Percentiles rank a stretch among this genome's conserved stretches.
Conservation (phyloP, 1,284 basidiomycete genomes). For the Farysia itapuensis region DNA sequence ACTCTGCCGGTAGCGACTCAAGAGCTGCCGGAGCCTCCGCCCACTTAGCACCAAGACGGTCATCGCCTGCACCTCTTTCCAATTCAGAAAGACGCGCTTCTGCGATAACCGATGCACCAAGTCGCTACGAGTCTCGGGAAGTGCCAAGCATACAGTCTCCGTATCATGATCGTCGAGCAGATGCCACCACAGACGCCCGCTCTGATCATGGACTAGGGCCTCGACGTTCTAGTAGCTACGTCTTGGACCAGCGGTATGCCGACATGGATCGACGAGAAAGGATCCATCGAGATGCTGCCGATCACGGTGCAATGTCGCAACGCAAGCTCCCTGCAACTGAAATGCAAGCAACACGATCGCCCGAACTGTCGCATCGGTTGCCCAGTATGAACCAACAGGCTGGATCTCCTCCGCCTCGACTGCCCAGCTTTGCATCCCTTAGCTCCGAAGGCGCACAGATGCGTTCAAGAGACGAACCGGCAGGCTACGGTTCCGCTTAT, state of each 20-base stretch:
- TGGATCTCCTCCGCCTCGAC: slow-evolving; percentile 21
- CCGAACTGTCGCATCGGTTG: background rate
- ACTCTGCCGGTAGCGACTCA: no score
- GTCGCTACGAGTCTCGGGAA: no score
- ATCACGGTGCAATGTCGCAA: slow-evolving; percentile 11
- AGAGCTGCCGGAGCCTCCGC: no score
- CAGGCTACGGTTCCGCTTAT: slow-evolving; percentile 3
- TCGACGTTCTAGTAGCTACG: no score
- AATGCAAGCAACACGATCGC: slow-evolving; percentile 1
- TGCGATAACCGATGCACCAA: no score
- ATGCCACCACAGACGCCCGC: slow-evolving; percentile 6
- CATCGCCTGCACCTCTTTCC: no score
- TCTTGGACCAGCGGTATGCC: slow-evolving; percentile 17
- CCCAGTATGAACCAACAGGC: slow-evolving; percentile 12
- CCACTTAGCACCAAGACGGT: no score
- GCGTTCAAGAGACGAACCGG: slow-evolving; percentile 6
- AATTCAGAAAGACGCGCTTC: no score
- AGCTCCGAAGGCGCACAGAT: slow-evolving; percentile 7
- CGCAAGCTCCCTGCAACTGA: slow-evolving; percentile 25
- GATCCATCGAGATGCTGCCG: slow-evolving; percentile 12
- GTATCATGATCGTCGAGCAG: no score
- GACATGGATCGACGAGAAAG: slow-evolving; percentile 5
- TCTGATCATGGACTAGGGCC: no score
- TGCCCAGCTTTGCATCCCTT: slow-evolving; percentile 29
- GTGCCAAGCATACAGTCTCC: no score